Evolutionary conservation across 2,329 filamentous ascomycete species (phyloP).

Genomic region (Claviceps arundinis): DNA sequence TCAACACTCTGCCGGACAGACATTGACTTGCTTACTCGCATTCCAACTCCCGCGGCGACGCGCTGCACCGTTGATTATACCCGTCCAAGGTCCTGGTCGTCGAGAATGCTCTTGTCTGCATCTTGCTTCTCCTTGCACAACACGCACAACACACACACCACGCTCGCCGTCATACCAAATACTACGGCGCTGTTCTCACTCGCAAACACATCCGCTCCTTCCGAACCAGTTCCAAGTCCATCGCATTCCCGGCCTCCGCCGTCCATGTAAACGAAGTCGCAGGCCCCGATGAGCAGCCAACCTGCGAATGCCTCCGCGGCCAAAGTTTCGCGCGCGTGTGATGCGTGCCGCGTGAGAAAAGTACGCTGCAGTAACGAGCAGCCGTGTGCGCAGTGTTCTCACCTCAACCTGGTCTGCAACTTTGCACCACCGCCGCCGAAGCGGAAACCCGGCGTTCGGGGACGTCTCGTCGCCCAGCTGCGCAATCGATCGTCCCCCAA

Average conservation of each 20-base stretch:
- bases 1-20: too few species aligned
- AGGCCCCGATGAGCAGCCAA: constrained; percentile 7
- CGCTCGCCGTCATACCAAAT: background rate
- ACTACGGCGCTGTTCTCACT: background rate
- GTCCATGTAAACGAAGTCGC: background rate
- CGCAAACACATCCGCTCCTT: background rate
- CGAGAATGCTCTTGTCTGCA: constrained; percentile 2
- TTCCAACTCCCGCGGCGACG: too few species aligned
- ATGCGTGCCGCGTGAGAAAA: constrained; percentile 25
- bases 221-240: background rate
- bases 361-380: constrained; percentile 22
- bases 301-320: background rate
- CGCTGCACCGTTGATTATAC: too few species aligned
- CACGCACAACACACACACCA: background rate
- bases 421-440: constrained; percentile 20
- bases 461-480: constrained; percentile 22
- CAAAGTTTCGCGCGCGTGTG: constrained; percentile 19
- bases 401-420: constrained; percentile 21
- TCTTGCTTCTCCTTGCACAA: background rate
- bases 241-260: background rate
- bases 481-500: constrained; percentile 12
- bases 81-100: too few species aligned
- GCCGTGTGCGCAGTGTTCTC: constrained; percentile 24
- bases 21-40: too few species aligned
- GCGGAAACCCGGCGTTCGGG: constrained; percentile 21